These are phyloP conservation scores for Hyphopichia wangnamkhiaoensis DNA, from an alignment of 1,139 yeast species.

Conservation along the genomic window DNA sequence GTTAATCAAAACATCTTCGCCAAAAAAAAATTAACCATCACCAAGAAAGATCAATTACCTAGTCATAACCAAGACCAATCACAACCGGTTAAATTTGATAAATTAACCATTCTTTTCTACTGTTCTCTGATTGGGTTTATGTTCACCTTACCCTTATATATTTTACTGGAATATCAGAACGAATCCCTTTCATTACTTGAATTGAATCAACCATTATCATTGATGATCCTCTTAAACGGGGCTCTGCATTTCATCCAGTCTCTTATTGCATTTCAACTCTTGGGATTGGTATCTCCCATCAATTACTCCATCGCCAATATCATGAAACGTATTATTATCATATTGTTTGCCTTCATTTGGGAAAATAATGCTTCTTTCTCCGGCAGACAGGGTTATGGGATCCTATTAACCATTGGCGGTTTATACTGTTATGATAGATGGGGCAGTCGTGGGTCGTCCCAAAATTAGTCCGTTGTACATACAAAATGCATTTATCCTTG, in stretches of 20 bases:
- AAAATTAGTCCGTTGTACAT: neutral
- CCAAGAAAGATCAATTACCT: constrained; percentile 21
- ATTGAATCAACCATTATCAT: constrained; percentile 32
- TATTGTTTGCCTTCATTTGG: constrained; percentile 76
- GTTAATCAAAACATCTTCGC: constrained; percentile 93
- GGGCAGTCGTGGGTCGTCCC: constrained; percentile 39
- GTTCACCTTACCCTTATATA: constrained; percentile 76
- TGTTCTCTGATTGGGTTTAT: constrained; percentile 81
- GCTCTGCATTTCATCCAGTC: constrained; percentile 82
- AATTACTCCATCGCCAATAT: constrained; percentile 91
- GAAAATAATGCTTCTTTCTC: constrained; percentile 56
- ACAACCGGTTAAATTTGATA: constrained; percentile 60
- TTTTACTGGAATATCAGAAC: constrained; percentile 60
- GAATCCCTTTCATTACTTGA: constrained; percentile 31
- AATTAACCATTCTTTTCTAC: constrained; percentile 77
- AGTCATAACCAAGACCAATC: constrained; percentile 13
- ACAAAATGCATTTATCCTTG: too few relatives aligned
- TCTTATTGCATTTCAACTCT: constrained; percentile 82
- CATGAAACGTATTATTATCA: constrained; percentile 83
- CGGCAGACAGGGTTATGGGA: constrained; percentile 64
- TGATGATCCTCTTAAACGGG: constrained; percentile 61
- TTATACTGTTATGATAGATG: constrained; percentile 72
- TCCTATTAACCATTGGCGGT: constrained; percentile 65
- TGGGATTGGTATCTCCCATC: constrained; percentile 84
- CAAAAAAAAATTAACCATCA: constrained; percentile 68